A percentile compares a stretch with the other conserved stretches of the same genome.
Conservation (phyloP, 2,329 filamentous ascomycete genomes). For the Amylocarpus encephaloides region DNA sequence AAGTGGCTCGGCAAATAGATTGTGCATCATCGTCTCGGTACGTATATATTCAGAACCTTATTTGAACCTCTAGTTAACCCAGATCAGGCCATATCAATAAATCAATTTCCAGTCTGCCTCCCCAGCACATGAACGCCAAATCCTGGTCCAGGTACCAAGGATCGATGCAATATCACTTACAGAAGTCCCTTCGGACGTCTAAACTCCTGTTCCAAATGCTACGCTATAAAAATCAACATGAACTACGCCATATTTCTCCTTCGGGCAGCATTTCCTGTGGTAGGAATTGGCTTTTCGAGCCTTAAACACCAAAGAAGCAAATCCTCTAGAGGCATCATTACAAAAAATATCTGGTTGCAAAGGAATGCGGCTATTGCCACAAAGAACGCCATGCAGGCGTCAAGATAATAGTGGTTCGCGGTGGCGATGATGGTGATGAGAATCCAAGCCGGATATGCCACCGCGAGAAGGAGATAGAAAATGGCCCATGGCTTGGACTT, state of each 20-base stretch:
- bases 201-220: background rate
- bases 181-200: background rate
- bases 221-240: background rate
- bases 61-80: too few species aligned
- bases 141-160: background rate
- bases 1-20: too few species aligned
- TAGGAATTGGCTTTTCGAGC: constrained; percentile 44
- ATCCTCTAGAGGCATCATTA: constrained; percentile 45
- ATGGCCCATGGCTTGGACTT: constrained; percentile 38
- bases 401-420: constrained; percentile 49
- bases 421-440: constrained; percentile 46
- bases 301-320: constrained; percentile 41
- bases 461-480: constrained; percentile 37
- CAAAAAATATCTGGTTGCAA: constrained; percentile 43
- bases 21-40: too few species aligned
- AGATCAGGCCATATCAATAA: too few species aligned
- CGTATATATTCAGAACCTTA: too few species aligned
- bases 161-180: constrained; percentile 12
- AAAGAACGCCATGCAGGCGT: constrained; percentile 41
- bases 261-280: constrained; percentile 36
- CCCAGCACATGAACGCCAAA: constrained; percentile 1
- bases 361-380: constrained; percentile 41
- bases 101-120: background rate
- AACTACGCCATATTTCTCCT: constrained; percentile 4
- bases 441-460: constrained; percentile 42